Conservation (phyloP, 108 stramenopile species). For the Nannochloropsis salina region DNA sequence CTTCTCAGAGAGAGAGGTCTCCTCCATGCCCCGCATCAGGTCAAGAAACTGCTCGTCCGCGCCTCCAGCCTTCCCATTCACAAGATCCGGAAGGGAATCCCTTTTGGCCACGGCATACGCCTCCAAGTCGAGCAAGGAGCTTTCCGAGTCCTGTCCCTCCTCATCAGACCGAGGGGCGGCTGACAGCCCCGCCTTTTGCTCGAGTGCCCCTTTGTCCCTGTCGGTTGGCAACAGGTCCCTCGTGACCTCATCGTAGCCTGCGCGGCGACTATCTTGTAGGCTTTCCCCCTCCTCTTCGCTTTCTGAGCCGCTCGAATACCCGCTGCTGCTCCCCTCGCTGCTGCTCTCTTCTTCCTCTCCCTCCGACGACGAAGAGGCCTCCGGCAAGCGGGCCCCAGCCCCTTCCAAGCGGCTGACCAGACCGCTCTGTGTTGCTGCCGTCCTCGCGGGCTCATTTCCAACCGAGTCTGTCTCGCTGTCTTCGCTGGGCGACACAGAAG, state of each 20-base stretch:
- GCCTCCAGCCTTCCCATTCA: neutral
- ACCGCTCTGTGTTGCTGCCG: no score
- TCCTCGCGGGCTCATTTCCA: neutral
- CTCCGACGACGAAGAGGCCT: neutral
- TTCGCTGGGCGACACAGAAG: neutral
- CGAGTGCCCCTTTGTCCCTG: no score
- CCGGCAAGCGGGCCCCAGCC: no score
- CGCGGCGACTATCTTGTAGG: neutral
- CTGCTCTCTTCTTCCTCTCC: slow-evolving; percentile 1
- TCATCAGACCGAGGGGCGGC: no score
- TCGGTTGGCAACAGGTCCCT: no score
- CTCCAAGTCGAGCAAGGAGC: slow-evolving; percentile 10
- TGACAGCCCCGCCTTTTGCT: no score
- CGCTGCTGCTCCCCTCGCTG: neutral
- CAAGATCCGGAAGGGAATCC: neutral
- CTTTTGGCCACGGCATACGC: neutral
- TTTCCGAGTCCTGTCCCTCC: neutral
- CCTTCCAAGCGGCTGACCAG: no score
- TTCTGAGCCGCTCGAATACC: slow-evolving; percentile 14
- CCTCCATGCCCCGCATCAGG: neutral
- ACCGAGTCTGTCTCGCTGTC: slow-evolving; percentile 19
- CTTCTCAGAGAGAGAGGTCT: neutral
- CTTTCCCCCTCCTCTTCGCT: neutral
- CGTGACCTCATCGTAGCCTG: neutral
- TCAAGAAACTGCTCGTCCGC: neutral